phyloP scores from a whole-genome alignment of 768 basidiomycete species.

The Boletus sp. region DNA sequence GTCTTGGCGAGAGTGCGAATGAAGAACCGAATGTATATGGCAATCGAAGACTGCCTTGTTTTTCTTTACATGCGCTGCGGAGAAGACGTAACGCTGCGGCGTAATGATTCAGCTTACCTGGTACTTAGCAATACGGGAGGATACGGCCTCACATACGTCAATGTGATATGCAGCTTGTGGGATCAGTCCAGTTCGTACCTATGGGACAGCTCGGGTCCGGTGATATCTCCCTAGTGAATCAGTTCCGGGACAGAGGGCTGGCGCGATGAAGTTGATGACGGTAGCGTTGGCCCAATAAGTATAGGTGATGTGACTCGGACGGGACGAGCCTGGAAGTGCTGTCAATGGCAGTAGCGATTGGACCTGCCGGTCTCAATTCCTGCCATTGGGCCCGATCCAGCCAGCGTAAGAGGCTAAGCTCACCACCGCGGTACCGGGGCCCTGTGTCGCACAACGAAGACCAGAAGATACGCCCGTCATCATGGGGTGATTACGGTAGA shows the following conservation, averaged over 20 bases:
- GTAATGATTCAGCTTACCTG: not conserved
- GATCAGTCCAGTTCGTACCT: not conserved
- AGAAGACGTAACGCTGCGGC: constrained; percentile 1
- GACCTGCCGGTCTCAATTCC: too few species aligned
- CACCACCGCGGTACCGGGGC: not conserved
- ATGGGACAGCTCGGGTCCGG: not conserved
- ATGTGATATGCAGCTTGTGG: not conserved
- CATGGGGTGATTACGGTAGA: constrained; percentile 13
- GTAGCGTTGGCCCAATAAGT: too few species aligned
- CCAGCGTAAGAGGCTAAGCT: not conserved
- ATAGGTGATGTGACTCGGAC: not conserved
- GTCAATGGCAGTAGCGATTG: too few species aligned
- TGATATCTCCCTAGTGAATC: not conserved
- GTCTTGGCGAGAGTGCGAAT: not conserved
- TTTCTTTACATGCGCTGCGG: constrained; percentile 13
- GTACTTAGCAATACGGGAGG: not conserved
- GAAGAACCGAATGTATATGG: constrained; percentile 7
- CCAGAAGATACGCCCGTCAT: not conserved
- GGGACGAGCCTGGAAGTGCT: not conserved
- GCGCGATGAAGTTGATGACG: not conserved
- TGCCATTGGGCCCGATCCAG: too few species aligned
- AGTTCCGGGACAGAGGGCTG: not conserved
- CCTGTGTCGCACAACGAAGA: not conserved
- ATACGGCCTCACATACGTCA: not conserved
- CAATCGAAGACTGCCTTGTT: constrained; percentile 5